A percentile compares a stretch with the other conserved stretches of the same genome.
Evolutionary conservation across 305 asterid species (phyloP).

Genomic region (Rubia peregrina): DNA sequence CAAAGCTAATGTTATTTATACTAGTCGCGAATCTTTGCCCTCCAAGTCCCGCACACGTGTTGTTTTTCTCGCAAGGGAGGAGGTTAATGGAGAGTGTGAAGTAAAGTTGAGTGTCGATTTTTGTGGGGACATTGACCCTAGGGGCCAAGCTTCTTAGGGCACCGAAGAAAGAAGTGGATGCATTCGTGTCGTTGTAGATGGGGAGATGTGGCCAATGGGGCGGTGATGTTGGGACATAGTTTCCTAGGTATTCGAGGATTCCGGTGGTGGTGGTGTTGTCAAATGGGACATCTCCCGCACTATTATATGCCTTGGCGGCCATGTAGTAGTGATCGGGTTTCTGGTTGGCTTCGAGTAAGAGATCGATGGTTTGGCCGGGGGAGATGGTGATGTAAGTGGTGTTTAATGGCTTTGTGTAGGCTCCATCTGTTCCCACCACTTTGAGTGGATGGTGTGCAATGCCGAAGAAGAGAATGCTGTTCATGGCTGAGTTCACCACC

Average conservation of each 20-base stretch:
- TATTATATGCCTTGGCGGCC: conserved; percentile 17
- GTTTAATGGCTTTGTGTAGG: conserved; percentile 15
- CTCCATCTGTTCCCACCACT: conserved; percentile 24
- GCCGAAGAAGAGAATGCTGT: conserved; percentile 21
- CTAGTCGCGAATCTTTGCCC: conserved; percentile 28
- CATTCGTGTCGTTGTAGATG: not conserved
- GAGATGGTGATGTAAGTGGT: conserved; percentile 16
- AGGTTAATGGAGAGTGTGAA: conserved; percentile 46
- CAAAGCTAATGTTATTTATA: conserved; percentile 41
- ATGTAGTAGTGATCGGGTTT: conserved; percentile 22
- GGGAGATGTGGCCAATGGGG: conserved; percentile 37
- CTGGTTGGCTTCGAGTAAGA: conserved; percentile 21
- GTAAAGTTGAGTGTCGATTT: conserved; percentile 20
- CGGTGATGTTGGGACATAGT: conserved; percentile 11
- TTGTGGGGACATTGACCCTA: conserved; percentile 32
- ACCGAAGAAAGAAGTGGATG: conserved; percentile 30
- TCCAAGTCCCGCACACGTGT: conserved; percentile 24
- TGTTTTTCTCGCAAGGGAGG: conserved; percentile 22
- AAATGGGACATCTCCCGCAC: not conserved
- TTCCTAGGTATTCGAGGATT: conserved; percentile 12
- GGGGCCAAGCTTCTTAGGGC: conserved; percentile 36
- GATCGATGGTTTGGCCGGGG: conserved; percentile 24
- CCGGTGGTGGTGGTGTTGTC: conserved; percentile 21
- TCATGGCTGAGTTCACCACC: conserved; percentile 19
- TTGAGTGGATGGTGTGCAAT: conserved; percentile 18